These are phyloP conservation scores for Chrysanthemum makinoi DNA, from an alignment of 129 eudicot genomes.

Conservation along the genomic window DNA sequence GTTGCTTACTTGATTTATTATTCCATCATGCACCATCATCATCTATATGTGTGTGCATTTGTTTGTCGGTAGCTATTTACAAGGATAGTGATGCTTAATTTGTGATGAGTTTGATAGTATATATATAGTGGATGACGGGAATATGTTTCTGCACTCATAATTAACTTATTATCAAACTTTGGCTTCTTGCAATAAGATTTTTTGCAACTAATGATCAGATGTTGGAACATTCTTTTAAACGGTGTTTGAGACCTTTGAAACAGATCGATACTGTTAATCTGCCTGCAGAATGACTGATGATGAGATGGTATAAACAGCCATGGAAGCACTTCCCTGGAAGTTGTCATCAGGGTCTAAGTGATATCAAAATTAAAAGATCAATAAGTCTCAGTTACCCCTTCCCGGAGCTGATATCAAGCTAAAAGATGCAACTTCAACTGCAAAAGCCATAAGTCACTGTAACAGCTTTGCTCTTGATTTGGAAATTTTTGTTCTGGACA, in stretches of 20 bases:
- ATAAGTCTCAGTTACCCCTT: not conserved
- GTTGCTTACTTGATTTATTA: too few species aligned
- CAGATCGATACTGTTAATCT: not conserved
- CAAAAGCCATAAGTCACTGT: not conserved
- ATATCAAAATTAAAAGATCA: constrained; percentile 5
- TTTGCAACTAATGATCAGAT: not conserved
- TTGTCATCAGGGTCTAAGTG: not conserved
- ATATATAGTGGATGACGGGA: too few species aligned
- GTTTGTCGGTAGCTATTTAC: too few species aligned
- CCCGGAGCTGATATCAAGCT: constrained; percentile 8
- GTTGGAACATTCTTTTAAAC: not conserved
- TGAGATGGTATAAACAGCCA: too few species aligned
- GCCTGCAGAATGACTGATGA: constrained; percentile 8
- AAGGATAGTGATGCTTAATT: too few species aligned
- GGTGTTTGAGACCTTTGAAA: not conserved
- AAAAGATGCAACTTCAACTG: not conserved
- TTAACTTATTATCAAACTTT: too few species aligned
- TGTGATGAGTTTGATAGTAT: too few species aligned
- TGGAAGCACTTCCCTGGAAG: constrained; percentile 9
- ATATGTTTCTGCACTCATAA: too few species aligned
- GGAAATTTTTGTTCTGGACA: too few species aligned
- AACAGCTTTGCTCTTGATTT: not conserved
- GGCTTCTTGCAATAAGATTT: not conserved
- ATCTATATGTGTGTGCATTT: too few species aligned
- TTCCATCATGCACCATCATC: too few species aligned